Conservation (phyloP, 2,329 filamentous ascomycete genomes). For the Botryotinia narcissicola region DNA sequence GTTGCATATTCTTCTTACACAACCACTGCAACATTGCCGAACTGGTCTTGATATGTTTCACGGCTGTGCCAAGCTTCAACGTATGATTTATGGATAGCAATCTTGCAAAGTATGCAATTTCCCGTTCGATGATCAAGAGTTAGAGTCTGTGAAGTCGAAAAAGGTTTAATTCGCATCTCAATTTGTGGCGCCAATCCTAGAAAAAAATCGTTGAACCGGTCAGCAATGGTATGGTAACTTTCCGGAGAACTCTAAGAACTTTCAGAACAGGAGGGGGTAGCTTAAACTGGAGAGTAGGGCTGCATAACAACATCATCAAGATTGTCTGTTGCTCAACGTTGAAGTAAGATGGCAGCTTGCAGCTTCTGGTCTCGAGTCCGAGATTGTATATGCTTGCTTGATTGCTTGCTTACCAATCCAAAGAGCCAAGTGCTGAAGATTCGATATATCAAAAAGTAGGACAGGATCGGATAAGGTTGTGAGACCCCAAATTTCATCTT, state of each 20-base stretch:
- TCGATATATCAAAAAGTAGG: conserved; percentile 21
- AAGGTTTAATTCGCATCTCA: background rate
- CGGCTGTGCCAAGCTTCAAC: conserved; percentile 19
- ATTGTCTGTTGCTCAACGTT: conserved; percentile 17
- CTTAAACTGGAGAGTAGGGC: conserved; percentile 10
- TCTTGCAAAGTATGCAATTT: conserved; percentile 15
- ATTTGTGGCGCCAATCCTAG: conserved; percentile 3
- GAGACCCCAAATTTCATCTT: conserved; percentile 20
- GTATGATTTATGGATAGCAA: conserved; percentile 19
- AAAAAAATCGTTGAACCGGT: conserved; percentile 7
- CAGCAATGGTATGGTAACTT: background rate
- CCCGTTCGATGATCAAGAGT: conserved; percentile 16
- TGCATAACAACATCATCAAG: conserved; percentile 15
- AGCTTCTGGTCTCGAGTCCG: conserved; percentile 14
- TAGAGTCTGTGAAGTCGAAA: conserved; percentile 6
- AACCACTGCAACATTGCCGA: conserved; percentile 16
- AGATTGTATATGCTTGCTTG: conserved; percentile 5
- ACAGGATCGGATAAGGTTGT: conserved; percentile 26
- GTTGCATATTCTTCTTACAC: conserved; percentile 19
- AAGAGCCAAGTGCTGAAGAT: conserved; percentile 14
- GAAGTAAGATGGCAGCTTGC: conserved; percentile 17
- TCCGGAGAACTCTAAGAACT: background rate
- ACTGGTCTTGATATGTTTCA: conserved; percentile 20
- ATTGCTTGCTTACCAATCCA: conserved; percentile 10
- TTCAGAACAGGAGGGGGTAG: background rate